Base-by-base conservation (phyloP, 108 stramenopile genomes). In the Bacterosira constricta region DNA sequence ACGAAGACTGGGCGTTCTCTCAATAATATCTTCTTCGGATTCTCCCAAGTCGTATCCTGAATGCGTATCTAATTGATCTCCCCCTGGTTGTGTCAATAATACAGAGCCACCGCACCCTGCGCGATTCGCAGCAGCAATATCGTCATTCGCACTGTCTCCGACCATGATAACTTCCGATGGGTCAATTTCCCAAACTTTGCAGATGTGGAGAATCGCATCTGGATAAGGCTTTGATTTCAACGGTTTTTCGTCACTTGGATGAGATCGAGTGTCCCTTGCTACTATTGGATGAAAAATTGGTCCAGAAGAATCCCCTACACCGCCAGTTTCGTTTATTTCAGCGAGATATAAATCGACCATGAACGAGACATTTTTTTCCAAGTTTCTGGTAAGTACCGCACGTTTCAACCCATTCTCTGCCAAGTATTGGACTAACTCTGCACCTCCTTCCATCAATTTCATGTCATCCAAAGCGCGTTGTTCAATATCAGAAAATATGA, bases 31-130 rank as follows among this genome's bases (percentile, higher is more conserved):
- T 49, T 41, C 49, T 35, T 77, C 69, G 9, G 69, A 45, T 39
- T 46, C 31, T 7, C 62, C 61, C 42, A 63, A 36, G 21, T 11
- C 60, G 42, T 71, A 71, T 4, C 75, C 75, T 1, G 75, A 67
- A 52, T 63, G 50, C 17, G 53, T 67, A 39, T 77, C 66, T 9
- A 67, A 62, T 11, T 47, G 15, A 2, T 20, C 29, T 15, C 64
- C 69, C 3, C 49, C 69, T 12, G 13, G 36, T n/a, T 71, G 69
- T 10, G 32, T 58, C 20, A 82, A 39, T 46, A 82, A 35, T 0
- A 82, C 81, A 25, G 66, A 39, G 26, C 64, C 75, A 35, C 80
- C 75, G 42, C 81, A 82, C 11, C 71, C 76, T 13, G 81, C 76
- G 38, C 81, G 51, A 66, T 77, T 66, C 36, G 73, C 81, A n/a